Evolutionary conservation across 129 eudicot genomes (phyloP).

Genomic region (Helianthus tuberosus): DNA sequence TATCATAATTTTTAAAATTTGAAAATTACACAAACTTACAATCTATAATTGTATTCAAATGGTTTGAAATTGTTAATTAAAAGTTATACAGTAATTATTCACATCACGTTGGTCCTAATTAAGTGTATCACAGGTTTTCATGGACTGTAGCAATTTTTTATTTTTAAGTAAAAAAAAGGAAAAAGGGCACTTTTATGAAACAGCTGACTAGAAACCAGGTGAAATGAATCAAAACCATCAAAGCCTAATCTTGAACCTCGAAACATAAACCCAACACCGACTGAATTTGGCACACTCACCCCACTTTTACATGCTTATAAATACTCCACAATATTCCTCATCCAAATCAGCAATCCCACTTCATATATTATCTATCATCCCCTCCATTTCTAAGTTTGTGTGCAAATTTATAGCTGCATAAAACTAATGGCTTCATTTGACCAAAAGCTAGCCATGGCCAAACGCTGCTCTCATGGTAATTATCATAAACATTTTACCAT

Average conservation of each 20-base stretch:
- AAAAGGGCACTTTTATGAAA: background rate
- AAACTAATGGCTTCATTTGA: constrained; percentile 55
- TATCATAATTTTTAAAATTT: too few relatives aligned
- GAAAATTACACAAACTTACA: too few relatives aligned
- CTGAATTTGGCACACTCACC: constrained; percentile 31
- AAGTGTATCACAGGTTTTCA: too few relatives aligned
- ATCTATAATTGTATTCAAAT: too few relatives aligned
- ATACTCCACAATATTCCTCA: constrained; percentile 19
- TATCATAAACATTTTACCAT: background rate
- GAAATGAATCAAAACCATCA: constrained; percentile 55
- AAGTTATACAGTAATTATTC: too few relatives aligned
- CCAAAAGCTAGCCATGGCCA: constrained; percentile 81
- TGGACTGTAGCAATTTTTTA: too few relatives aligned
- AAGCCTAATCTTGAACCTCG: constrained; percentile 24
- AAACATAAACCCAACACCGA: constrained; percentile 31
- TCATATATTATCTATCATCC: background rate
- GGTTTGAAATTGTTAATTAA: too few relatives aligned
- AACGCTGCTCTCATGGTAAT: constrained; percentile 81
- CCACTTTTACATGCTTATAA: constrained; percentile 28
- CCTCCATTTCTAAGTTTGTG: too few relatives aligned
- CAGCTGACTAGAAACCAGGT: constrained; percentile 30
- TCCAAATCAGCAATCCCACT: constrained; percentile 19
- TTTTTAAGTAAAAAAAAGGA: background rate
- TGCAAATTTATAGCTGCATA: too few relatives aligned
- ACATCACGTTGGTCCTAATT: too few relatives aligned